These are phyloP conservation scores for Thalia dealbata DNA, from an alignment of 176 grass and related monocot species.

Conservation along the genomic window DNA sequence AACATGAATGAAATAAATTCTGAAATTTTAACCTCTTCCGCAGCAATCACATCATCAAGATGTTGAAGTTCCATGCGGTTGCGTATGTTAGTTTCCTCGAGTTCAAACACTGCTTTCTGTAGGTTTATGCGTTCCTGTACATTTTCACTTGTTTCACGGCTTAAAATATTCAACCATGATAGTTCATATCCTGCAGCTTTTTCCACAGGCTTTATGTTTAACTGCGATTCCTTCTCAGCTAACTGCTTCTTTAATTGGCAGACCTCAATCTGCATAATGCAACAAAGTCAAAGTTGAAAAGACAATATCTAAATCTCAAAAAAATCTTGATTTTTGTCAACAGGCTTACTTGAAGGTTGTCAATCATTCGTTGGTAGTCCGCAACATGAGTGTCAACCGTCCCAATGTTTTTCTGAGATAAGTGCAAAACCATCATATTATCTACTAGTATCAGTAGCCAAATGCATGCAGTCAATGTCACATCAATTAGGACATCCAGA, in stretches of 20 bases:
- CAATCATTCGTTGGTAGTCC: conserved; percentile 89
- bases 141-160: conserved; percentile 85
- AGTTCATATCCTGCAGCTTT: conserved; percentile 70
- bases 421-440: conserved; percentile 4
- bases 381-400: conserved; percentile 83
- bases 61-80: conserved; percentile 83
- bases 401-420: conserved; percentile 87
- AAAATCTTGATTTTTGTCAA: neutral
- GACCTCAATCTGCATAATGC: conserved; percentile 70
- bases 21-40: conserved; percentile 48
- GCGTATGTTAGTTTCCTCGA: conserved; percentile 89
- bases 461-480: neutral
- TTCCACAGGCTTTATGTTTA: conserved; percentile 74
- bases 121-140: conserved; percentile 98
- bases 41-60: conserved; percentile 83
- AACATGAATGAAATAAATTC: neutral
- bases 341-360: conserved; percentile 73
- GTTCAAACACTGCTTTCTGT: conserved; percentile 95
- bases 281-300: conserved; percentile 15
- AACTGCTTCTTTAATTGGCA: conserved; percentile 71
- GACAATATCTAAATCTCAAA: conserved; percentile 5
- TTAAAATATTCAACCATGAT: conserved; percentile 92
- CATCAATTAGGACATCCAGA: neutral
- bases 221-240: conserved; percentile 84
- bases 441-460: neutral